A percentile compares a stretch with the other conserved stretches of the same genome.
Evolutionary conservation across 805 yeast species (phyloP).

Genomic region (Candida takata): DNA sequence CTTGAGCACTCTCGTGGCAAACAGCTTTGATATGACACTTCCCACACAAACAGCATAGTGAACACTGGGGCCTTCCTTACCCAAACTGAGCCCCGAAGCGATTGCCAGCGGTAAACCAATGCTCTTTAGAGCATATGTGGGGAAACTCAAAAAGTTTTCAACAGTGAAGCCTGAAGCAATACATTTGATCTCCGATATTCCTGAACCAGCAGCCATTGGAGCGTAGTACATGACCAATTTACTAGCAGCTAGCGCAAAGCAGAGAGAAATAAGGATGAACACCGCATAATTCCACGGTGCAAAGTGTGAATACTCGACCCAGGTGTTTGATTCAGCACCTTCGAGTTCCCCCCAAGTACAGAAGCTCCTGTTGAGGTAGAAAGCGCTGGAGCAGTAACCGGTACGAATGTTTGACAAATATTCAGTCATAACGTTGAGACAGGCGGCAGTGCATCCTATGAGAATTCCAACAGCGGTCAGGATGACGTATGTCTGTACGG

Average conservation of each 20-base stretch:
- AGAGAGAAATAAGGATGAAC: constrained; percentile 52
- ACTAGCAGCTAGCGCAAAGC: constrained; percentile 61
- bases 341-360: constrained; percentile 70
- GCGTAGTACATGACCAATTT: constrained; percentile 62
- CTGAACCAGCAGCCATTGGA: constrained; percentile 94
- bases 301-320: constrained; percentile 60
- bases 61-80: constrained; percentile 97
- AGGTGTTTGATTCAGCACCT: constrained; percentile 46
- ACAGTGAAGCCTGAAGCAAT: constrained; percentile 85
- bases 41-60: constrained; percentile 99
- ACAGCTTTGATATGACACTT: constrained; percentile 23
- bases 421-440: constrained; percentile 74
- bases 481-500: constrained; percentile 52
- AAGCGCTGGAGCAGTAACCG: constrained; percentile 69
- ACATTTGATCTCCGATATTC: constrained; percentile 93
- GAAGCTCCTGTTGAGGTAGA: constrained; percentile 65
- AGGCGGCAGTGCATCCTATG: constrained; percentile 81
- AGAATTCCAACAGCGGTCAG: constrained; percentile 66
- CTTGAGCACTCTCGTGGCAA: constrained; percentile 13
- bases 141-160: constrained; percentile 66
- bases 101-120: constrained; percentile 84
- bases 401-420: constrained; percentile 73
- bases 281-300: constrained; percentile 43
- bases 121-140: constrained; percentile 69
- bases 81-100: constrained; percentile 88